A percentile compares a stretch with the other conserved stretches of the same genome.
Conservation (phyloP, 2,329 filamentous ascomycete species). For the Dactylellina leptospora region DNA sequence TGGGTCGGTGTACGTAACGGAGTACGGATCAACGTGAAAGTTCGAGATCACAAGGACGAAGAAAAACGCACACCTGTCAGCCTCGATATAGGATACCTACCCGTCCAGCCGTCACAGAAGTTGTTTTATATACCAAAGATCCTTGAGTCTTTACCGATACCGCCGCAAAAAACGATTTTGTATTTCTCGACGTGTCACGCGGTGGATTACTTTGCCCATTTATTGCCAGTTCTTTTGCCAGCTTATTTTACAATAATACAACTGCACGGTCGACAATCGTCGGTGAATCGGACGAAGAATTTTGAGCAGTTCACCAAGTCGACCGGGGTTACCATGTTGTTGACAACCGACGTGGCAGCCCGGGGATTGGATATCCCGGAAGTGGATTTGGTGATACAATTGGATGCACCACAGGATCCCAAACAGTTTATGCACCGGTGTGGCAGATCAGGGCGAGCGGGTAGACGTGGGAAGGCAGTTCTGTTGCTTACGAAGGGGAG, state of each 20-base stretch:
- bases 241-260: slow-evolving; percentile 75
- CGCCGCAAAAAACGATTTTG: slow-evolving; percentile 84
- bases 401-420: slow-evolving; percentile 81
- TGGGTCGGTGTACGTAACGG: slow-evolving; percentile 91
- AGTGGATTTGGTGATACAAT: slow-evolving; percentile 88
- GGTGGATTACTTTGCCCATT: slow-evolving; percentile 90
- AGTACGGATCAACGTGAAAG: slow-evolving; percentile 92
- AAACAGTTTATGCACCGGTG: slow-evolving; percentile 97
- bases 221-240: slow-evolving; percentile 78
- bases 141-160: slow-evolving; percentile 69
- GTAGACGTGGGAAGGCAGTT: slow-evolving; percentile 82
- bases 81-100: slow-evolving; percentile 87
- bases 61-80: slow-evolving; percentile 91
- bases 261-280: slow-evolving; percentile 89
- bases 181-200: slow-evolving; percentile 94
- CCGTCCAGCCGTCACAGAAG: slow-evolving; percentile 79
- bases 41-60: slow-evolving; percentile 72
- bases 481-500: slow-evolving; percentile 83
- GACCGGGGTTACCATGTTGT: slow-evolving; percentile 77
- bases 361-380: slow-evolving; percentile 90
- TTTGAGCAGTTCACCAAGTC: slow-evolving; percentile 81
- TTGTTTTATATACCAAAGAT: slow-evolving; percentile 61
- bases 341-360: slow-evolving; percentile 92
- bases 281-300: slow-evolving; percentile 87
- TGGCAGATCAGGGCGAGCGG: slow-evolving; percentile 91